A percentile compares a stretch with the other conserved stretches of the same genome.
Conservation (phyloP, 139 green algal species). For the Edaphochlamys debaryana region DNA sequence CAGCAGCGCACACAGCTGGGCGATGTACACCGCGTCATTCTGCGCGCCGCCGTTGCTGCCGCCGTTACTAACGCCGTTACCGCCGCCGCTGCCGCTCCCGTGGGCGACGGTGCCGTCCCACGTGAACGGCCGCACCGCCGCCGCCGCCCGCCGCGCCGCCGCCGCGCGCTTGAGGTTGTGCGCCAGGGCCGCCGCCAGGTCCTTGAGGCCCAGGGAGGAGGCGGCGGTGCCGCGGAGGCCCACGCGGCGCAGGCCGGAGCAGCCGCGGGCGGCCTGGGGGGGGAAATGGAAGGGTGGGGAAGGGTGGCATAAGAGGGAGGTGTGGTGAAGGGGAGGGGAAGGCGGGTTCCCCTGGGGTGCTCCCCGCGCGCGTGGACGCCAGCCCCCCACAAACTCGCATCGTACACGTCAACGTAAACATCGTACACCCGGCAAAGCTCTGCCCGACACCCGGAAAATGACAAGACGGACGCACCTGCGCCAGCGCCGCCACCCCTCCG, state of each 20-base stretch:
- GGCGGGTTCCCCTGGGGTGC: too few relatives aligned
- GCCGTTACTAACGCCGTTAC: neutral
- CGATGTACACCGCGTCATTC: neutral
- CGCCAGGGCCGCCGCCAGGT: neutral
- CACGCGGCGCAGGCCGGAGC: neutral
- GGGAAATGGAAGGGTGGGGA: too few relatives aligned
- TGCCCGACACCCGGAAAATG: too few relatives aligned
- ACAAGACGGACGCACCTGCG: too few relatives aligned
- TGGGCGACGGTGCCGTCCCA: conserved; percentile 12
- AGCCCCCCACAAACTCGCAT: too few relatives aligned
- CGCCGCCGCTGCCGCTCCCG: neutral
- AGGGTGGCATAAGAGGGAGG: too few relatives aligned
- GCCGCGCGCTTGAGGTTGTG: neutral
- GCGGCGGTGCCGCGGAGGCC: conserved; percentile 15
- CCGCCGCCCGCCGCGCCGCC: neutral
- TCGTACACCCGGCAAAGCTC: too few relatives aligned
- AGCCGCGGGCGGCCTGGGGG: neutral
- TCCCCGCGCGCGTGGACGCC: too few relatives aligned
- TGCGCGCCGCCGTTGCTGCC: neutral
- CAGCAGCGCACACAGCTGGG: conserved; percentile 13
- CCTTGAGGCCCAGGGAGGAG: neutral
- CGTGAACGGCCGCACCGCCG: neutral
- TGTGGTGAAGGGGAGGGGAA: too few relatives aligned
- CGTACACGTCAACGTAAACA: too few relatives aligned
- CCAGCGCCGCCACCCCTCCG: conserved; percentile 6